phyloP scores from a whole-genome alignment of 2,329 filamentous ascomycete species.

The Orbilia javanica region DNA sequence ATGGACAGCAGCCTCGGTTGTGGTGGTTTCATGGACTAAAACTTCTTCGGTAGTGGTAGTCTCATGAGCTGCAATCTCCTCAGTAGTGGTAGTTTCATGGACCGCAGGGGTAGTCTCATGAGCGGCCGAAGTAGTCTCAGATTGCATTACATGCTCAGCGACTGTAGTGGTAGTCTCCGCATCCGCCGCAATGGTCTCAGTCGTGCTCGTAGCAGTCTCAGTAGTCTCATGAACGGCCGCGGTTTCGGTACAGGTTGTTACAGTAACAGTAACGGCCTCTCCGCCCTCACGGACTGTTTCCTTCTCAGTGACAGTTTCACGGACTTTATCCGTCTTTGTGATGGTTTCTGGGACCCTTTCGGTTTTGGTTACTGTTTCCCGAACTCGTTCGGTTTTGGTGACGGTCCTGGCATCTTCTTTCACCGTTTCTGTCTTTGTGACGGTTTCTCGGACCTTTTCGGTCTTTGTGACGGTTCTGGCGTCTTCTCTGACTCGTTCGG shows the following conservation, averaged over 20 bases:
- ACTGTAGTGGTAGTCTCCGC: slow-evolving; percentile 5
- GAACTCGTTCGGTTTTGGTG: not conserved
- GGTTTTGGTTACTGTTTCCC: slow-evolving; percentile 1
- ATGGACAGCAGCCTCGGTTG: not conserved
- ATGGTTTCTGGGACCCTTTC: not conserved
- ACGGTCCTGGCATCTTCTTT: not conserved
- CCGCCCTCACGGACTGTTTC: slow-evolving; percentile 4
- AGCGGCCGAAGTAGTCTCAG: not conserved
- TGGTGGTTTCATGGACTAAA: slow-evolving; percentile 1
- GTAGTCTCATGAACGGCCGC: slow-evolving; percentile 10
- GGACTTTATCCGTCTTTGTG: not conserved
- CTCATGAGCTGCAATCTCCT: not conserved
- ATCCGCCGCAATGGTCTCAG: not conserved
- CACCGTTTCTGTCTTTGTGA: slow-evolving; percentile 10
- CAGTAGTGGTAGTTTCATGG: not conserved
- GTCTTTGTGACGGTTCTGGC: slow-evolving; percentile 13
- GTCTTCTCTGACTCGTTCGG: not conserved
- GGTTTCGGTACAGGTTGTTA: slow-evolving; percentile 30
- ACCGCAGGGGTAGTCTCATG: not conserved
- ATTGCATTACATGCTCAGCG: no score
- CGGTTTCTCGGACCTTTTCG: not conserved
- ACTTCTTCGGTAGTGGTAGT: slow-evolving; percentile 9
- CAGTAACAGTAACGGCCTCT: slow-evolving; percentile 36
- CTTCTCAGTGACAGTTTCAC: not conserved
- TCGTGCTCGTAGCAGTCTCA: not conserved